Evolutionary conservation across 2,329 filamentous ascomycete species (phyloP).

Genomic region (Herpomyces periplanetae): DNA sequence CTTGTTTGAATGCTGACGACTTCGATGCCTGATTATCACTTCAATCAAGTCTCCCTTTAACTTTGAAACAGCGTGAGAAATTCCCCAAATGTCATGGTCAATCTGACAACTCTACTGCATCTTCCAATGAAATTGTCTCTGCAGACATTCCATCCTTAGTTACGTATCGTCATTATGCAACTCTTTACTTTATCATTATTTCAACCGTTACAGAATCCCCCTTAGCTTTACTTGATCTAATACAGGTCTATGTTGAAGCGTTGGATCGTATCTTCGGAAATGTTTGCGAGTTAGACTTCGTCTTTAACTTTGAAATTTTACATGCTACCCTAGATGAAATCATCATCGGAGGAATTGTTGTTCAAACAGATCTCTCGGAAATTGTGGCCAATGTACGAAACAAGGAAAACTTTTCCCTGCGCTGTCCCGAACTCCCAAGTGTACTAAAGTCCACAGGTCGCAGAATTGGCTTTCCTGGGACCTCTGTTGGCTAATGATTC

Average conservation of each 20-base stretch:
- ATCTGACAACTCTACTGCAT: constrained; percentile 6
- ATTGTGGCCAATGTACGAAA: constrained; percentile 45
- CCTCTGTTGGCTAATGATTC: too few species aligned
- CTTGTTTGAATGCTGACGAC: neutral
- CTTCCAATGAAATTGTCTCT: constrained; percentile 19
- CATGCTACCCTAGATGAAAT: constrained; percentile 71
- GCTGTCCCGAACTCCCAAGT: too few species aligned
- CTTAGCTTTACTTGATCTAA: constrained; percentile 69
- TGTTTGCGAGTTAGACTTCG: constrained; percentile 85
- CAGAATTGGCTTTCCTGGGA: too few species aligned
- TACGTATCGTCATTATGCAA: constrained; percentile 91
- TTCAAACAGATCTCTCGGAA: constrained; percentile 58
- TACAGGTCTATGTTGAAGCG: constrained; percentile 89
- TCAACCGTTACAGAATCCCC: constrained; percentile 84
- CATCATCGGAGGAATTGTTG: constrained; percentile 72
- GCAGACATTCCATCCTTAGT: constrained; percentile 78
- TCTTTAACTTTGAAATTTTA: constrained; percentile 93
- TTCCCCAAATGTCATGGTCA: too few species aligned
- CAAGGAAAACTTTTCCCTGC: too few species aligned
- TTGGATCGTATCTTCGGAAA: constrained; percentile 88
- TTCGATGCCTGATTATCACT: constrained; percentile 18
- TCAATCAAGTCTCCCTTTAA: constrained; percentile 20
- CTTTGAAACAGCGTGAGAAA: constrained; percentile 14
- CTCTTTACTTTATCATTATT: constrained; percentile 92
- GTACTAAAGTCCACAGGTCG: too few species aligned